Percentiles rank a stretch among this genome's conserved stretches.
These are phyloP conservation scores for Schwanniomyces vanrijiae DNA, from an alignment of 805 yeast species.

Conservation along the genomic window DNA sequence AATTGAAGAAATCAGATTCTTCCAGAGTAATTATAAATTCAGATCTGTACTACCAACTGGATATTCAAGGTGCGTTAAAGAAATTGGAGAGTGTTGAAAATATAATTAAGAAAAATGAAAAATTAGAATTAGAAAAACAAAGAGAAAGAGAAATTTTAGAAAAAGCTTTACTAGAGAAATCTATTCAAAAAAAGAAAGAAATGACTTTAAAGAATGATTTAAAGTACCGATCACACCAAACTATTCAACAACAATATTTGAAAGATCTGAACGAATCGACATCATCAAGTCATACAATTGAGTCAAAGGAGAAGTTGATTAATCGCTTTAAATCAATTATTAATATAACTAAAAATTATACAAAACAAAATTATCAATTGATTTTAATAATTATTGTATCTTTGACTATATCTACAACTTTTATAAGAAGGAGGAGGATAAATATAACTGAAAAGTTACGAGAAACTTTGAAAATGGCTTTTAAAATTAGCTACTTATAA, in stretches of 20 bases:
- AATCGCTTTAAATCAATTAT: slow-evolving; percentile 6
- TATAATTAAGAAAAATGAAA: slow-evolving; percentile 8
- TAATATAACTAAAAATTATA: slow-evolving; percentile 18
- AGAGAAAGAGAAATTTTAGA: slow-evolving; percentile 14
- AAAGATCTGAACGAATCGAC: neutral
- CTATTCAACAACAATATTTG: slow-evolving; percentile 20
- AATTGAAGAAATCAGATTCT: slow-evolving; percentile 22
- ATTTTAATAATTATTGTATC: slow-evolving; percentile 21
- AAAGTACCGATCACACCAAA: slow-evolving; percentile 30
- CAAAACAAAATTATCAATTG: slow-evolving; percentile 28
- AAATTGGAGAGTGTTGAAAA: slow-evolving; percentile 7
- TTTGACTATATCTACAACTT: slow-evolving; percentile 17
- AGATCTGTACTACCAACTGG: slow-evolving; percentile 13
- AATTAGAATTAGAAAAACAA: slow-evolving; percentile 7
- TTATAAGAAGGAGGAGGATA: slow-evolving; percentile 22
- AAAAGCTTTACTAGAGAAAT: slow-evolving; percentile 17
- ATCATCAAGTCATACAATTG: slow-evolving; percentile 1
- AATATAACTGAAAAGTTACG: slow-evolving; percentile 28
- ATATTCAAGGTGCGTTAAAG: slow-evolving; percentile 6
- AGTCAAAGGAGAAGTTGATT: slow-evolving; percentile 14
- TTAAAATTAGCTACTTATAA: slow-evolving; percentile 40
- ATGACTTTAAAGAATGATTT: slow-evolving; percentile 20
- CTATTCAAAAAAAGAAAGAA: slow-evolving; percentile 16
- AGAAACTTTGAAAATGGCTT: slow-evolving; percentile 45
- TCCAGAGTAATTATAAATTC: slow-evolving; percentile 27